Percentiles rank a stretch among this genome's conserved stretches.
Conservation (phyloP, 23 red algal species). For the Agarophyton chilense region DNA sequence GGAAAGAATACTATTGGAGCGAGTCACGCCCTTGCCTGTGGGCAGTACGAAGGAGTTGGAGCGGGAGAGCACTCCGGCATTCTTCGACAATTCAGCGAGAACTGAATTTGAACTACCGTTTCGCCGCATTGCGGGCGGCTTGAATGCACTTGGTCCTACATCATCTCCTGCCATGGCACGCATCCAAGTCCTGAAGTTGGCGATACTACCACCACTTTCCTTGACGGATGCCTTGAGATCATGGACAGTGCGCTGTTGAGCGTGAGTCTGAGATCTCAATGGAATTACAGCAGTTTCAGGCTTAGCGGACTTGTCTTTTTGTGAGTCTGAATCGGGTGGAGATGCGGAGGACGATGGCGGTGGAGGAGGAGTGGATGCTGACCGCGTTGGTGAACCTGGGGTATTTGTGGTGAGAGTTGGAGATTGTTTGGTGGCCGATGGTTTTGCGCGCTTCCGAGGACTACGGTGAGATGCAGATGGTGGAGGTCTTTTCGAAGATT, state of each 20-base stretch:
- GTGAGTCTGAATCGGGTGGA: constrained; percentile 10
- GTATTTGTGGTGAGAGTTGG: neutral
- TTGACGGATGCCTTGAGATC: constrained; percentile 17
- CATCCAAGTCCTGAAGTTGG: constrained; percentile 37
- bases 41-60: constrained; percentile 70
- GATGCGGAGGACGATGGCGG: constrained; percentile 10
- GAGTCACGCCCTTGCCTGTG: constrained; percentile 62
- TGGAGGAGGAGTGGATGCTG: neutral
- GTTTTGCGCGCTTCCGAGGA: constrained; percentile 21
- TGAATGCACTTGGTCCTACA: constrained; percentile 37
- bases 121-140: constrained; percentile 56
- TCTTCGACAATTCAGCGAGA: constrained; percentile 63
- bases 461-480: neutral
- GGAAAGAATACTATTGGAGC: constrained; percentile 68
- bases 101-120: constrained; percentile 71
- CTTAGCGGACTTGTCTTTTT: constrained; percentile 15
- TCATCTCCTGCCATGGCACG: constrained; percentile 22
- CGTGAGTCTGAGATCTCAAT: neutral
- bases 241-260: neutral
- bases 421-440: constrained; percentile 3
- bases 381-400: neutral
- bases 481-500: constrained; percentile 17
- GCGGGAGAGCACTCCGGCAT: constrained; percentile 53
- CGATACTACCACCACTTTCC: constrained; percentile 49
- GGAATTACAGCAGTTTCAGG: neutral